Base-by-base conservation (phyloP, 495 filamentous ascomycete genomes). In the Pseudevernia furfuracea region DNA sequence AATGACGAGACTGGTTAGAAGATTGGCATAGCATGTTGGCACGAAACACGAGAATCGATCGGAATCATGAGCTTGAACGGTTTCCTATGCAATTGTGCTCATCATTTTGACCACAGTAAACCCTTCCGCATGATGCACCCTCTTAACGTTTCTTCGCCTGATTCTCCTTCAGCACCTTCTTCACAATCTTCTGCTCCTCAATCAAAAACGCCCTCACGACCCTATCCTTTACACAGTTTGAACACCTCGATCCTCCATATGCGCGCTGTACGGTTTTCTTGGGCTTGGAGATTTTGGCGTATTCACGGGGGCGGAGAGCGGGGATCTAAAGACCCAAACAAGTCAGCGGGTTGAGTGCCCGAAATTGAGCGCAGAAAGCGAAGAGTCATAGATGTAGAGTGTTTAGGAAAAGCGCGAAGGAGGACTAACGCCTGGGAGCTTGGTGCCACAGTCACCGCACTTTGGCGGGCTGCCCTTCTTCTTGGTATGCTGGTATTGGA, bases 111-210 rank as follows among this genome's bases (percentile, higher is more conserved):
- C 21, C 46, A 62, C 30, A 61, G n/a, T 34, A 25, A 36, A n/a
- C 25, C 34, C 12, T 30, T 52, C 30, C 34, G 44, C 52, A 15
- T 46, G 30, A 52, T 32, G 14, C 11, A 25, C 21, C 19, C 36
- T 43, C 68, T 79, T 36, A 80, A 56, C 80, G 84, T 81, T 89
- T 89, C 89, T 95, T 96, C 77, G 83, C 79, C 82, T 92, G 89
- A 69, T 81, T 88, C 82, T 96, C 91, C 86, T 95, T 93, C 78
- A 96, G 86, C 72, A 97, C 94, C 89, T 97, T 97, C 91, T 99
- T 97, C 80, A 99, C 95, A 71, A 99, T 97, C 91, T 97, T 97
- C 84, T 99, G 94, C 86, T 99, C 94, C 84, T 97, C 94, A 70
- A 97, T 97, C 81, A 97, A 81, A 87, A 97, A 97, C 55, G 94